Percentiles rank a stretch among this genome's conserved stretches.
phyloP scores from a whole-genome alignment of 768 basidiomycete species.

The Xerocomellus dryophilus region DNA sequence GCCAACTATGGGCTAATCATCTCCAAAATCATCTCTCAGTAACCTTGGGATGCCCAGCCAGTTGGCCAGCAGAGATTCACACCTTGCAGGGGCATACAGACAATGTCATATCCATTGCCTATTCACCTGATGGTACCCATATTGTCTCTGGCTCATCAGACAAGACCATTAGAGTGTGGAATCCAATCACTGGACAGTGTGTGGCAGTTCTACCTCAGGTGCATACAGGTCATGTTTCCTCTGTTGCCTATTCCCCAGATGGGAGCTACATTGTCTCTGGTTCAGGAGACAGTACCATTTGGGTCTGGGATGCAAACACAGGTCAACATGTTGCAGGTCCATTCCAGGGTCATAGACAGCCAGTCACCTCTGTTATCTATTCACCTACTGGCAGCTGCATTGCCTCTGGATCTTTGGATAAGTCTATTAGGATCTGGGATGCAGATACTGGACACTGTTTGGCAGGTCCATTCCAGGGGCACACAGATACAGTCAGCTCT shows the following conservation, averaged over 20 bases:
- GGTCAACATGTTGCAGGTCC: constrained; percentile 14
- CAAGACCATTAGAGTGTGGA: constrained; percentile 20
- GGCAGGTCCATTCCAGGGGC: constrained; percentile 3
- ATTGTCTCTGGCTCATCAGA: constrained; percentile 28
- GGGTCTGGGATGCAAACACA: constrained; percentile 21
- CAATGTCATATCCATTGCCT: constrained; percentile 12
- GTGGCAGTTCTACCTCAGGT: constrained; percentile 1
- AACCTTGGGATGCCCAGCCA: constrained; percentile 1
- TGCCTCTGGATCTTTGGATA: constrained; percentile 20
- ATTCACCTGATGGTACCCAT: constrained; percentile 22
- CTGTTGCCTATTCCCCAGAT: constrained; percentile 27
- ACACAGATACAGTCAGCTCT: neutral
- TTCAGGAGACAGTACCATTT: constrained; percentile 12
- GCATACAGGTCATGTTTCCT: neutral
- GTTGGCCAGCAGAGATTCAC: constrained; percentile 20
- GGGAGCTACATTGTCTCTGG: constrained; percentile 17
- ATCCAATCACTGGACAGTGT: constrained; percentile 16
- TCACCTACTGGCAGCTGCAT: constrained; percentile 23
- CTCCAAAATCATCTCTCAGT: constrained; percentile 14
- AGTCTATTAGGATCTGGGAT: constrained; percentile 17
- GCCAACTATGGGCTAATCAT: constrained; percentile 21
- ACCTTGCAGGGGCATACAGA: constrained; percentile 15
- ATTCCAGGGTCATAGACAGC: constrained; percentile 4
- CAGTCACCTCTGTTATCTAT: constrained; percentile 10
- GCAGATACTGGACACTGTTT: constrained; percentile 7